These are phyloP conservation scores for Cystobasidium pallidum DNA, from an alignment of 1,284 basidiomycete genomes.

Conservation along the genomic window DNA sequence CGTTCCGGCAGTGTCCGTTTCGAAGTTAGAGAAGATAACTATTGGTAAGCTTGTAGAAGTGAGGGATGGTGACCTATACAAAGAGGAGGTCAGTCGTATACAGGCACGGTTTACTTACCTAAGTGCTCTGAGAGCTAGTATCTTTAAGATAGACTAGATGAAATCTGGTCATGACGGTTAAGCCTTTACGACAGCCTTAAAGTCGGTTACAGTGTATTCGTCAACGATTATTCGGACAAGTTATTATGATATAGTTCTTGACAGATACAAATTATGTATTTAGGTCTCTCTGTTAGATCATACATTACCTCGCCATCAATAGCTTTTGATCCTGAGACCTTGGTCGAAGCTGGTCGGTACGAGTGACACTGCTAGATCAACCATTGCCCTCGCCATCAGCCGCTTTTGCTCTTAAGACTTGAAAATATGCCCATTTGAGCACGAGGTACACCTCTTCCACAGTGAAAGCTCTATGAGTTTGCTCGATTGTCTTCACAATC, in stretches of 20 bases:
- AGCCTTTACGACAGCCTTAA: too few relatives aligned
- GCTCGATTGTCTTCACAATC: slow-evolving; percentile 13
- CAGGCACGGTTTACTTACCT: too few relatives aligned
- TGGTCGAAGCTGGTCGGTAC: slow-evolving; percentile 16
- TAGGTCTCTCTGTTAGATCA: slow-evolving; percentile 56
- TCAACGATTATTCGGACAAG: too few relatives aligned
- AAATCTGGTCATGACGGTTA: too few relatives aligned
- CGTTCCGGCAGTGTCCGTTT: slow-evolving; percentile 18
- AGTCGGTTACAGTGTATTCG: too few relatives aligned
- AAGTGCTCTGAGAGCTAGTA: too few relatives aligned
- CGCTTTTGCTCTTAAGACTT: slow-evolving; percentile 15
- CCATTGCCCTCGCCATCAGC: slow-evolving; percentile 36
- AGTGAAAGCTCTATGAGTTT: neutral
- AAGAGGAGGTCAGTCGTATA: slow-evolving; percentile 17
- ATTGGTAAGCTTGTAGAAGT: slow-evolving; percentile 8
- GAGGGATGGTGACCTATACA: slow-evolving; percentile 11
- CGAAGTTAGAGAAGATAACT: slow-evolving; percentile 18
- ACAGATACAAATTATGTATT: slow-evolving; percentile 14
- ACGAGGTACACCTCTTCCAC: slow-evolving; percentile 8
- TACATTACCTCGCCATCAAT: slow-evolving; percentile 43
- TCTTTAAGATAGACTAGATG: too few relatives aligned
- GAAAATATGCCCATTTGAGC: slow-evolving; percentile 6
- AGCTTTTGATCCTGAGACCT: slow-evolving; percentile 20
- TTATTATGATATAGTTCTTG: too few relatives aligned
- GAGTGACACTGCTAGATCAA: slow-evolving; percentile 24